phyloP scores from a whole-genome alignment of 805 yeast species.

The Starmerella geochares region DNA sequence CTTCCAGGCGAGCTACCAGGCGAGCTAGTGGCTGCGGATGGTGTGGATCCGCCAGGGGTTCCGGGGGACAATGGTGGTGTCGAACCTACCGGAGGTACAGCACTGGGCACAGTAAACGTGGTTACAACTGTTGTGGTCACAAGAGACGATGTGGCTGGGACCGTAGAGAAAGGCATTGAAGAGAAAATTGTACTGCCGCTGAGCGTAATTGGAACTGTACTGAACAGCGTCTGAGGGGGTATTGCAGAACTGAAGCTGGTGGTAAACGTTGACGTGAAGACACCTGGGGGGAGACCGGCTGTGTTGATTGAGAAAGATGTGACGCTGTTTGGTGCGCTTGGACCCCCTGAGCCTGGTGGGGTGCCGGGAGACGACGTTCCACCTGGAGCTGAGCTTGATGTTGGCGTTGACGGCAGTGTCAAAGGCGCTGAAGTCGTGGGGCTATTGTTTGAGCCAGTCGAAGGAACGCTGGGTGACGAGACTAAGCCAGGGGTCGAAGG shows the following conservation, averaged over 20 bases:
- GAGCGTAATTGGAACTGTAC: slow-evolving; percentile 18
- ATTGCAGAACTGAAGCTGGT: neutral
- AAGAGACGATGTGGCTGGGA: neutral
- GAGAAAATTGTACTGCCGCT: slow-evolving; percentile 15
- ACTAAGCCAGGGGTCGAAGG: neutral
- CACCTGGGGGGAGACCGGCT: slow-evolving; percentile 10
- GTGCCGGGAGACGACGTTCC: too few relatives aligned
- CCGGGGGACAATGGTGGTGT: too few relatives aligned
- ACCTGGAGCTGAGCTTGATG: too few relatives aligned
- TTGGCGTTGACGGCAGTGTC: too few relatives aligned
- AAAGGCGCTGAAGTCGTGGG: too few relatives aligned
- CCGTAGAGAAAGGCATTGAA: slow-evolving; percentile 1
- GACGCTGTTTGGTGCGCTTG: too few relatives aligned
- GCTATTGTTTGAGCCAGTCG: neutral
- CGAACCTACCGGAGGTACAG: too few relatives aligned
- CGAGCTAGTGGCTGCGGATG: too few relatives aligned
- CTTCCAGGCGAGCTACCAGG: too few relatives aligned
- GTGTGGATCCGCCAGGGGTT: too few relatives aligned
- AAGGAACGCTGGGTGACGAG: too few relatives aligned
- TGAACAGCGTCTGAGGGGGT: slow-evolving; percentile 7
- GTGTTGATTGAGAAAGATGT: slow-evolving; percentile 8
- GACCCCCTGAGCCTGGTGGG: too few relatives aligned
- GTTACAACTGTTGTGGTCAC: slow-evolving; percentile 5
- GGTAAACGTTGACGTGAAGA: slow-evolving; percentile 8
- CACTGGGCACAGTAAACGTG: slow-evolving; percentile 8